A percentile compares a stretch with the other conserved stretches of the same genome.
Evolutionary conservation across 1,284 basidiomycete genomes (phyloP).

Genomic region (Moesziomyces sp.): DNA sequence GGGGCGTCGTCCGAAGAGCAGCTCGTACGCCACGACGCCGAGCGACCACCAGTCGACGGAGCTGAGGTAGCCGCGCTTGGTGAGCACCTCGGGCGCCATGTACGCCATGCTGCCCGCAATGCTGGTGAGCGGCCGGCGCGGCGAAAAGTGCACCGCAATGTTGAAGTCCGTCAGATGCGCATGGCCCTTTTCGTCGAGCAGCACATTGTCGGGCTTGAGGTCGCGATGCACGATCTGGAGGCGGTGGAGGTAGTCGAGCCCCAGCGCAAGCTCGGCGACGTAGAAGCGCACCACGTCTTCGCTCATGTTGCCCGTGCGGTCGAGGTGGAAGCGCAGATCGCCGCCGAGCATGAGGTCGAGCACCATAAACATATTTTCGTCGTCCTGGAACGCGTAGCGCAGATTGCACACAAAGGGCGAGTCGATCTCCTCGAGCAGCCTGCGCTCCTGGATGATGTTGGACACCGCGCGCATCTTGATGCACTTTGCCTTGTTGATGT

Average conservation of each 20-base stretch:
- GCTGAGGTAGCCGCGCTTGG: conserved; percentile 60
- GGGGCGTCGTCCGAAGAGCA: conserved; percentile 60
- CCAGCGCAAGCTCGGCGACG: conserved; percentile 86
- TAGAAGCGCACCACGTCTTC: conserved; percentile 89
- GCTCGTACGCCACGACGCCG: conserved; percentile 61
- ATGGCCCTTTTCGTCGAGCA: conserved; percentile 90
- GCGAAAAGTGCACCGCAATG: conserved; percentile 95
- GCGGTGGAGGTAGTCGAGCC: conserved; percentile 86
- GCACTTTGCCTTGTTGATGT: conserved; percentile 96
- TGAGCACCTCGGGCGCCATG: conserved; percentile 74
- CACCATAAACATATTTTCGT: conserved; percentile 97
- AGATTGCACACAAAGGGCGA: conserved; percentile 93
- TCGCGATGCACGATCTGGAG: conserved; percentile 85
- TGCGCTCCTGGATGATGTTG: conserved; percentile 86
- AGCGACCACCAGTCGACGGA: conserved; percentile 64
- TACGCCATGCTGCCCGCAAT: conserved; percentile 92
- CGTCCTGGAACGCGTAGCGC: conserved; percentile 96
- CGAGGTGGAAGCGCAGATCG: conserved; percentile 91
- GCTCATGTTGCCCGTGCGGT: conserved; percentile 79
- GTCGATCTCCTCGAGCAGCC: conserved; percentile 78
- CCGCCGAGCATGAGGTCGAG: conserved; percentile 96
- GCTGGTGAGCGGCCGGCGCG: conserved; percentile 83
- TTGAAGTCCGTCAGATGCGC: conserved; percentile 98
- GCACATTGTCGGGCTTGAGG: conserved; percentile 95
- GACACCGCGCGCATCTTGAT: conserved; percentile 97